Conservation (phyloP, 225 moss, liverwort and hornwort species). For the Bryum argenteum region DNA sequence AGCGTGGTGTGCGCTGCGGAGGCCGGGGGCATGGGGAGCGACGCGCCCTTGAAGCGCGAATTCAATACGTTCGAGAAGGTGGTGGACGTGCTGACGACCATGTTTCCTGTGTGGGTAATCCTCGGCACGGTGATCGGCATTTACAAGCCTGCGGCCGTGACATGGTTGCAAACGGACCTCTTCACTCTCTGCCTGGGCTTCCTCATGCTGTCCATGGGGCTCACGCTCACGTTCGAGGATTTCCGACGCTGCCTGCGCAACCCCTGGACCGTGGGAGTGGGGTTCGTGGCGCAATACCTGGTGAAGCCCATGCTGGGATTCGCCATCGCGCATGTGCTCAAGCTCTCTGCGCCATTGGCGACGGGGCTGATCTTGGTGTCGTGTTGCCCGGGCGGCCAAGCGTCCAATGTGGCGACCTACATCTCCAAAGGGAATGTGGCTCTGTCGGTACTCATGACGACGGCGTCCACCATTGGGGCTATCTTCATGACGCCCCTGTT, state of each 20-base stretch:
- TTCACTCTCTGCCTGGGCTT: slow-evolving; percentile 85
- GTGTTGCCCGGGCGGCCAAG: slow-evolving; percentile 97
- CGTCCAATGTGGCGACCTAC: slow-evolving; percentile 98
- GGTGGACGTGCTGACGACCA: slow-evolving; percentile 90
- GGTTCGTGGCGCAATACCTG: slow-evolving; percentile 90
- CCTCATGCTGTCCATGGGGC: slow-evolving; percentile 97
- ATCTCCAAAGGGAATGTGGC: slow-evolving; percentile 99
- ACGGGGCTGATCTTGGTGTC: slow-evolving; percentile 96
- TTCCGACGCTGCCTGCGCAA: slow-evolving; percentile 86
- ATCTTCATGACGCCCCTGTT: slow-evolving; percentile 95
- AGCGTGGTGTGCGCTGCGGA: slow-evolving; percentile 68
- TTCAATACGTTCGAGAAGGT: slow-evolving; percentile 82
- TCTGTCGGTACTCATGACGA: slow-evolving; percentile 97
- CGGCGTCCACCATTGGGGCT: slow-evolving; percentile 96
- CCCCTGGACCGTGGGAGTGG: slow-evolving; percentile 99
- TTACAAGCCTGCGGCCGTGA: slow-evolving; percentile 92
- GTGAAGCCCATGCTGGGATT: slow-evolving; percentile 93
- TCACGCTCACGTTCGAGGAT: slow-evolving; percentile 90
- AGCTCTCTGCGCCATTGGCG: slow-evolving; percentile 91
- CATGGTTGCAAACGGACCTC: slow-evolving; percentile 94
- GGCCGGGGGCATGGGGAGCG: slow-evolving; percentile 43
- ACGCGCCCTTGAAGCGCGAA: slow-evolving; percentile 47
- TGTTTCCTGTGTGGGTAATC: slow-evolving; percentile 99
- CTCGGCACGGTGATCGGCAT: slow-evolving; percentile 88
- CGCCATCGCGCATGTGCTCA: slow-evolving; percentile 74